These are phyloP conservation scores for Aspergillus tamarii DNA, from an alignment of 2,329 filamentous ascomycete species.

Conservation along the genomic window DNA sequence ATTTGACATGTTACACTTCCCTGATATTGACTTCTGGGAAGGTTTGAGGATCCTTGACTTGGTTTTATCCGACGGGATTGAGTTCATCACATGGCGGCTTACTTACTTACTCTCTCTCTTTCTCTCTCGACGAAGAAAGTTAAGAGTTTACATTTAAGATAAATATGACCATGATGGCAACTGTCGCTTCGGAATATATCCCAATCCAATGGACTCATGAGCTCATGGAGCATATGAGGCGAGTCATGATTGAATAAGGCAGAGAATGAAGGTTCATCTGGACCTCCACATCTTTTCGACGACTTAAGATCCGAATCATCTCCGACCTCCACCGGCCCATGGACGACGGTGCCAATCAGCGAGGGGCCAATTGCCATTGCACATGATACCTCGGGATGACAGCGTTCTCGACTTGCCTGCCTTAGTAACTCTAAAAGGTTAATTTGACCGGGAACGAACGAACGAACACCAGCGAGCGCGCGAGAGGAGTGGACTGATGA, in stretches of 20 bases:
- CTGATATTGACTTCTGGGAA: neutral
- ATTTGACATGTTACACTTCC: neutral
- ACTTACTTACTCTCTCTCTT: neutral
- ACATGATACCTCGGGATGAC: conserved; percentile 5
- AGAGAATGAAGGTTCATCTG: neutral
- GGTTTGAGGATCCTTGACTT: neutral
- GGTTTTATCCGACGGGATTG: neutral
- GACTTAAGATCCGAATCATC: conserved; percentile 3
- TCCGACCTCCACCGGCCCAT: neutral
- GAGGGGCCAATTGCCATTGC: neutral
- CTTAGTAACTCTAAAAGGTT: neutral
- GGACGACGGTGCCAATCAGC: neutral
- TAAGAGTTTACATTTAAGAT: neutral
- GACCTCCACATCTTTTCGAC: neutral
- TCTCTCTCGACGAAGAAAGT: no score
- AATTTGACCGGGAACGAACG: neutral
- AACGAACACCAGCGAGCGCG: neutral
- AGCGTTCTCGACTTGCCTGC: neutral
- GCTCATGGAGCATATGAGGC: neutral
- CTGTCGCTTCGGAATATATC: neutral
- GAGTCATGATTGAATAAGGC: neutral
- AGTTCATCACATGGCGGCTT: neutral
- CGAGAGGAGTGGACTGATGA: neutral
- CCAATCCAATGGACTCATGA: neutral
- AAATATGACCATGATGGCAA: neutral